Conservation (phyloP, 305 asterid genomes). For the Ajuga reptans region DNA sequence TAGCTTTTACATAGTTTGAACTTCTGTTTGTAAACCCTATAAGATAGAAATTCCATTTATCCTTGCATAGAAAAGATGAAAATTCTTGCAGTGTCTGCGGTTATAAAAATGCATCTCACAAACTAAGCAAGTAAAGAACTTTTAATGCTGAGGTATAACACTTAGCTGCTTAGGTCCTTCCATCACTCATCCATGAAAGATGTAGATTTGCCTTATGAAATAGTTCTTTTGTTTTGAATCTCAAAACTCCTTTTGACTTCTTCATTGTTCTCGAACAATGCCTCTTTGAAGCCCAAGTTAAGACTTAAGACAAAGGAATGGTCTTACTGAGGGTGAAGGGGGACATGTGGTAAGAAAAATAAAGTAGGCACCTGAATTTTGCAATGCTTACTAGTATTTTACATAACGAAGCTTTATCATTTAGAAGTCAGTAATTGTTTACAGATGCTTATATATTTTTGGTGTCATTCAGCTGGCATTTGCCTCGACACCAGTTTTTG, state of each 20-base stretch:
- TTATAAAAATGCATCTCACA: constrained; percentile 9
- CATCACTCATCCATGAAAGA: too few species aligned
- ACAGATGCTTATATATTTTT: constrained; percentile 26
- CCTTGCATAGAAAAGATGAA: not conserved
- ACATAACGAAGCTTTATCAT: not conserved
- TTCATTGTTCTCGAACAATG: too few species aligned
- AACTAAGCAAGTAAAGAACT: not conserved
- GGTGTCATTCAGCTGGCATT: constrained; percentile 67
- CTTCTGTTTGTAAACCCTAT: not conserved
- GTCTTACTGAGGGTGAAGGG: too few species aligned
- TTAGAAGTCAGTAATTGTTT: constrained; percentile 6
- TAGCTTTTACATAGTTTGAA: constrained; percentile 4
- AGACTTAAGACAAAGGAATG: too few species aligned
- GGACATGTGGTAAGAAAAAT: constrained; percentile 6
- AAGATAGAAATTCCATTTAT: not conserved
- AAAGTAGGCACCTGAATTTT: not conserved
- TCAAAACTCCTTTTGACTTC: too few species aligned
- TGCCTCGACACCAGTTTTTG: constrained; percentile 79
- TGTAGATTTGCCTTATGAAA: too few species aligned
- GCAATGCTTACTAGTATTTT: constrained; percentile 4
- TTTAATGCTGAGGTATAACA: constrained; percentile 6
- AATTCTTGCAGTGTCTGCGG: constrained; percentile 2
- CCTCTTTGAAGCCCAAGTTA: too few species aligned
- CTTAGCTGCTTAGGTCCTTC: not conserved
- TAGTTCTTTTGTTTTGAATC: too few species aligned